A percentile compares a stretch with the other conserved stretches of the same genome.
Conservation (phyloP, 1,139 yeast genomes). For the Saccharomycopsis hybrid region DNA sequence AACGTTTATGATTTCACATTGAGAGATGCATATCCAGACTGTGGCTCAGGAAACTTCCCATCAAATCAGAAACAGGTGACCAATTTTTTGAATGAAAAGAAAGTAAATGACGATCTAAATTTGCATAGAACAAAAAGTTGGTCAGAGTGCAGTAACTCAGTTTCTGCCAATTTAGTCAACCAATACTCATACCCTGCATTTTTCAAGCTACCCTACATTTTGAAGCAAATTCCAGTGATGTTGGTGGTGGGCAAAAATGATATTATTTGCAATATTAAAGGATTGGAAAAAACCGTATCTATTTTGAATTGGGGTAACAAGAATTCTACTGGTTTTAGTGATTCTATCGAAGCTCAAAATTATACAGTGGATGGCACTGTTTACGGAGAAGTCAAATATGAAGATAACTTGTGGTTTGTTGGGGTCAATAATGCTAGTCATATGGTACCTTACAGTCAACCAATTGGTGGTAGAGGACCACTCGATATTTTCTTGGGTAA, state of each 20-base stretch:
- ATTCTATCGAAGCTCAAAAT: conserved; percentile 28
- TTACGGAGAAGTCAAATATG: conserved; percentile 25
- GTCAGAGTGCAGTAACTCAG: conserved; percentile 57
- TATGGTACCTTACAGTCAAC: conserved; percentile 75
- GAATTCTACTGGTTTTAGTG: conserved; percentile 39
- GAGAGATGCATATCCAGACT: conserved; percentile 55
- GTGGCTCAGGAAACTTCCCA: conserved; percentile 79
- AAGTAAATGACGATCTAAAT: conserved; percentile 47
- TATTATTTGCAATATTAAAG: conserved; percentile 65
- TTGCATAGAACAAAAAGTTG: conserved; percentile 37
- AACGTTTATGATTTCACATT: conserved; percentile 67
- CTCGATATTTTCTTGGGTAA: conserved; percentile 18
- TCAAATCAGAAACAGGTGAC: conserved; percentile 46
- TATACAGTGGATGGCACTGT: conserved; percentile 35
- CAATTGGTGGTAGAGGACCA: conserved; percentile 51
- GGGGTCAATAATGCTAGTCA: conserved; percentile 61
- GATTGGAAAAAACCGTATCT: conserved; percentile 55
- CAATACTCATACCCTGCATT: conserved; percentile 45
- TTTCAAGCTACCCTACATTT: conserved; percentile 43
- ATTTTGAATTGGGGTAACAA: conserved; percentile 53
- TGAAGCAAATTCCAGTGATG: conserved; percentile 39
- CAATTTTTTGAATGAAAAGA: conserved; percentile 43
- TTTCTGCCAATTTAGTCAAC: conserved; percentile 41
- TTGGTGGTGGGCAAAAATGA: conserved; percentile 72
- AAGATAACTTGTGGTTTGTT: conserved; percentile 60